A percentile compares a stretch with the other conserved stretches of the same genome.
Evolutionary conservation across 176 grass and related monocot species (phyloP).

Genomic region (Carex parvula): DNA sequence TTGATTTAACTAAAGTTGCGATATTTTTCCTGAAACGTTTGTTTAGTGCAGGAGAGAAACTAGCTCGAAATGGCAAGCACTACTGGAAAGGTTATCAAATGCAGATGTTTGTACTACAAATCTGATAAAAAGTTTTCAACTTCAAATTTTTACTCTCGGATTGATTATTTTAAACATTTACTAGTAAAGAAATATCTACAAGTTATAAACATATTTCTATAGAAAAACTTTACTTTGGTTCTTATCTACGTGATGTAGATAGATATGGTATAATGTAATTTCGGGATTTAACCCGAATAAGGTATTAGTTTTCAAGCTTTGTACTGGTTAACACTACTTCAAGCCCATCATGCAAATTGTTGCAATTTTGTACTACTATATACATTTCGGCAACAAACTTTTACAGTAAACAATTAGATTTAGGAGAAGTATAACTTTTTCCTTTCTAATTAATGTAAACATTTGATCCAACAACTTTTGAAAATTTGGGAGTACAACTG

Average conservation of each 20-base stretch:
- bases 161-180: neutral
- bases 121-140: neutral
- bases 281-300: neutral
- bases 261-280: too few species aligned
- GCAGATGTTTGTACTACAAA: constrained; percentile 45
- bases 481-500: constrained; percentile 36
- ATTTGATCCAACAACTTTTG: neutral
- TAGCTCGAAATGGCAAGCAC: constrained; percentile 43
- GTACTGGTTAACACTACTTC: too few species aligned
- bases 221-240: too few species aligned
- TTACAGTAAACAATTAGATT: too few species aligned
- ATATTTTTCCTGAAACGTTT: neutral
- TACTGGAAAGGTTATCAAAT: constrained; percentile 64
- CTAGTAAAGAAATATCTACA: too few species aligned
- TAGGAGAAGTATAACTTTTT: too few species aligned
- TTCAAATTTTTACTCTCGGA: neutral
- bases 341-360: too few species aligned
- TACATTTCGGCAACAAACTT: too few species aligned
- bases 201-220: too few species aligned
- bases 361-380: too few species aligned
- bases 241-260: too few species aligned
- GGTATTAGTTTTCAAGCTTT: too few species aligned
- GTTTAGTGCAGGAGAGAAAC: neutral
- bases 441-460: neutral
- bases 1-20: neutral